Percentiles rank a stretch among this genome's conserved stretches.
Evolutionary conservation across 805 yeast genomes (phyloP).

Genomic region (Kodamaea lidongshanica): DNA sequence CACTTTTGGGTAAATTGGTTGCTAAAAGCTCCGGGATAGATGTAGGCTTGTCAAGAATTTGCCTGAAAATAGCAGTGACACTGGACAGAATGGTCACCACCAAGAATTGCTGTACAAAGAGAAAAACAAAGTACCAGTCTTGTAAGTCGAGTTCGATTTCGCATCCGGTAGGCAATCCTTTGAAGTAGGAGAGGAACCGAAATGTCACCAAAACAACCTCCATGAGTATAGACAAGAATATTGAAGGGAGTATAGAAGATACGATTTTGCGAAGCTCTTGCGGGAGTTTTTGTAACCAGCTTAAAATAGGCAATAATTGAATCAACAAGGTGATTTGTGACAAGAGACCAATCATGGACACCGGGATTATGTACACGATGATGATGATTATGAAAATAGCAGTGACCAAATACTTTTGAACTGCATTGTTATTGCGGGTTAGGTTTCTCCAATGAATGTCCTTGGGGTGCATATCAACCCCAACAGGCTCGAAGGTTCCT

Average conservation of each 20-base stretch:
- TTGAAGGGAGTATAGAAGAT: slow-evolving; percentile 62
- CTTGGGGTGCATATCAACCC: slow-evolving; percentile 53
- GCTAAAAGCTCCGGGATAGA: slow-evolving; percentile 70
- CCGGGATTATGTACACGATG: slow-evolving; percentile 70
- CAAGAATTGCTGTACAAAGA: slow-evolving; percentile 76
- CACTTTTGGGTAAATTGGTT: slow-evolving; percentile 73
- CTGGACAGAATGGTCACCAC: slow-evolving; percentile 85
- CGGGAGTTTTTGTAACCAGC: slow-evolving; percentile 53
- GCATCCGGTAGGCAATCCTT: slow-evolving; percentile 57
- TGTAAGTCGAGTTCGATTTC: slow-evolving; percentile 68
- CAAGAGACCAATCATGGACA: slow-evolving; percentile 69
- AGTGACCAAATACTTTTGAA: slow-evolving; percentile 41
- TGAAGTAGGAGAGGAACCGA: slow-evolving; percentile 45
- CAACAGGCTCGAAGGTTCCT: slow-evolving; percentile 37
- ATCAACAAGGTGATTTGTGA: slow-evolving; percentile 68
- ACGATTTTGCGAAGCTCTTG: slow-evolving; percentile 45
- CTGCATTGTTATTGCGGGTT: slow-evolving; percentile 28
- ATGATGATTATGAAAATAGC: slow-evolving; percentile 45
- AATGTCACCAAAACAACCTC: slow-evolving; percentile 57
- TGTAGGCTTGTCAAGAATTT: slow-evolving; percentile 61
- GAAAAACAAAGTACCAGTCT: slow-evolving; percentile 68
- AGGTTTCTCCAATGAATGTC: slow-evolving; percentile 73
- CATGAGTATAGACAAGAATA: slow-evolving; percentile 57
- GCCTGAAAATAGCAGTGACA: slow-evolving; percentile 54
- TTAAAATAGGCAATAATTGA: slow-evolving; percentile 52